Evolutionary conservation across 805 yeast genomes (phyloP), one percentile per base, ranked within the genome.

Genomic region (Ogataea chonburiensis): DNA sequence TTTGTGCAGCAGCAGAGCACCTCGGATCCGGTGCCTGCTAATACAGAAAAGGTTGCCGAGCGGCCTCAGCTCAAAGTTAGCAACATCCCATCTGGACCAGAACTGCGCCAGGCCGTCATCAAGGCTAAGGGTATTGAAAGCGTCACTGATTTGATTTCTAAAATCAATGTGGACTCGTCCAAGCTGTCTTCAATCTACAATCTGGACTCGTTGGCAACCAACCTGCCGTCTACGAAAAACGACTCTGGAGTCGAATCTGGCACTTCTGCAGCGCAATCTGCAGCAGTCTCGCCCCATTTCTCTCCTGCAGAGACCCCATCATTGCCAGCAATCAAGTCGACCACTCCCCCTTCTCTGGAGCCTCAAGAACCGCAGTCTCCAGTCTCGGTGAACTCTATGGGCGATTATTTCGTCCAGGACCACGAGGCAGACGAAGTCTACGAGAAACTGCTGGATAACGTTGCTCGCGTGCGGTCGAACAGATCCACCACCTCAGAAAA

Each of bases 61-160:
- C 43, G 34, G 24, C 45, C 44, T 2, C 50, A 45, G 20, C 37
- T 61, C 16, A 59, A 55, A 31, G 50, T 60, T 27, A 57, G 64
- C 34, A 40, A 46, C 10, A 60, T 75, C 34, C 81, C 81, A 1
- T 70, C 79, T 0, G 81, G 81, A 1, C 58, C 72, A 1, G 75
- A 74, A 46, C 61, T 75, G 17, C 52, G 81, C 28, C 77, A 74
- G 43, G 78, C 79, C 0, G 81, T 84, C 17, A 79, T 83, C 36
- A 75, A 77, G 40, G 87, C 88, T 3, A 82, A 81, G 50, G 91
- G 91, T 45, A 77, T 81, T 36, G 79, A 79, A 42, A 73, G 82
- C 17, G 82, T 82, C 7, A 70, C 71, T 14, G 86, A 81, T 38
- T 67, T 83, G 47, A 82, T 83, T 46, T 73, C 70, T 31, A 81